A percentile compares a stretch with the other conserved stretches of the same genome.
Conservation (phyloP, 2,329 filamentous ascomycete species). For the Tolypocladium inflatum region DNA sequence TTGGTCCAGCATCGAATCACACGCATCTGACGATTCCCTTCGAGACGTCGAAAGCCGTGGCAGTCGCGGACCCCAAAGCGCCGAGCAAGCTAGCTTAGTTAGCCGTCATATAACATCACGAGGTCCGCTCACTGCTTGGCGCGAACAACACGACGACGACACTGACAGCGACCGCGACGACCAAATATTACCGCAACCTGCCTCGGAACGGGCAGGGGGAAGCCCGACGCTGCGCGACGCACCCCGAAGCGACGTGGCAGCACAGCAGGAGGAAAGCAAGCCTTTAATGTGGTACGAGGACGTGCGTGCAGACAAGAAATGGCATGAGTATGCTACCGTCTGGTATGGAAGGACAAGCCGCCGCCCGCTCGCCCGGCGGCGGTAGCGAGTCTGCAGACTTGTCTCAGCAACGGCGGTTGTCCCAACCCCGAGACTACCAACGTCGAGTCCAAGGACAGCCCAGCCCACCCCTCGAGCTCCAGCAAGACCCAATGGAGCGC, state of each 20-base stretch:
- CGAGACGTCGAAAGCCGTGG: background rate
- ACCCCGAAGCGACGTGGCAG: background rate
- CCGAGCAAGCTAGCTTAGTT: background rate
- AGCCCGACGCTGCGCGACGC: background rate
- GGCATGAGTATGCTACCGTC: conserved; percentile 35
- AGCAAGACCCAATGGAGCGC: conserved; percentile 12
- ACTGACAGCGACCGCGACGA: background rate
- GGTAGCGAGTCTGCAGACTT: conserved; percentile 24
- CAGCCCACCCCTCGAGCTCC: conserved; percentile 1
- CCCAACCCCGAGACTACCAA: conserved; percentile 15
- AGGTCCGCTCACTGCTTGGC: background rate
- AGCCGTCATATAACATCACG: background rate
- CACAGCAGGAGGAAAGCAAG: background rate
- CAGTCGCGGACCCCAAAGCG: background rate
- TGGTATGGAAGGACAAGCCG: conserved; percentile 33
- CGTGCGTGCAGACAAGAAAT: conserved; percentile 29
- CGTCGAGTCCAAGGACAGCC: conserved; percentile 1
- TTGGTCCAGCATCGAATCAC: background rate
- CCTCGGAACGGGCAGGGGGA: background rate
- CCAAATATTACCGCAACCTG: background rate
- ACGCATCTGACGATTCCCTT: background rate
- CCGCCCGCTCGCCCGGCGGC: conserved; percentile 21
- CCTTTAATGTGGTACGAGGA: conserved; percentile 21
- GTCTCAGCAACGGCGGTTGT: conserved; percentile 21
- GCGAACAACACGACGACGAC: background rate